Base-by-base conservation (phyloP, 495 filamentous ascomycete genomes). In the Trichoderma virens region DNA sequence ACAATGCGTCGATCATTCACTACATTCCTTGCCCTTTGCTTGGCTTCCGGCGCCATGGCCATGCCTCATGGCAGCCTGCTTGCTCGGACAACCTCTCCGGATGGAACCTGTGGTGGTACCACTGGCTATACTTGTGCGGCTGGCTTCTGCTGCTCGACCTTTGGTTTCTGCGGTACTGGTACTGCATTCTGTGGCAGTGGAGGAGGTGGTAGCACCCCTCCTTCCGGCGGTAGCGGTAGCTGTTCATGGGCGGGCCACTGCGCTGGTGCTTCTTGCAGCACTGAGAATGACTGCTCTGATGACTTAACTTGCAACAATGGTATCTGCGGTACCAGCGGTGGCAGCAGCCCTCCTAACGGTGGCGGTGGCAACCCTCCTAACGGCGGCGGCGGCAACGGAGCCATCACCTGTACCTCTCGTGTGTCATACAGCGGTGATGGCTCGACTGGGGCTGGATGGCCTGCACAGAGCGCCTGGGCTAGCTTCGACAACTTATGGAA, bases 401-500 rank as follows among this genome's bases (percentile, higher is more conserved):
- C 35, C 35, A 39, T 39, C 35, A 39, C 35, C 35, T 39, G 35
- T 14, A 39, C 35, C 35, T 39, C 35, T 6, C 9, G 16, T 8
- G 5, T 39, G 1, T 39, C 16, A 1, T 68, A 63, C 62, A 45
- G 27, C 4, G 68, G 68, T 31, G 68, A 70, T 35, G 68, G 68
- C 13, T 66, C 64, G 25, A n/a, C 28, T n/a, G 30, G 7, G 3
- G 30, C 43, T 16, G 68, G 68, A 25, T 71, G 69, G 69, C 69
- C 69, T 4, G 62, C 43, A 5, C 31, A 28, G 4, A 61, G 51
- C 11, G 41, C 39, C 54, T 71, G 69, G 69, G 63, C 47, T 28
- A 62, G 41, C 30, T 71, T 67, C 63, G 65, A 67, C 18, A 34
- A 64, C 61, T 64, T 71, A 45, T 71, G 66, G 66, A 63, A 47